Evolutionary conservation across 176 grass and related monocot species (phyloP), one percentile per base, ranked within the genome.

Genomic region (Triticum timopheevii): DNA sequence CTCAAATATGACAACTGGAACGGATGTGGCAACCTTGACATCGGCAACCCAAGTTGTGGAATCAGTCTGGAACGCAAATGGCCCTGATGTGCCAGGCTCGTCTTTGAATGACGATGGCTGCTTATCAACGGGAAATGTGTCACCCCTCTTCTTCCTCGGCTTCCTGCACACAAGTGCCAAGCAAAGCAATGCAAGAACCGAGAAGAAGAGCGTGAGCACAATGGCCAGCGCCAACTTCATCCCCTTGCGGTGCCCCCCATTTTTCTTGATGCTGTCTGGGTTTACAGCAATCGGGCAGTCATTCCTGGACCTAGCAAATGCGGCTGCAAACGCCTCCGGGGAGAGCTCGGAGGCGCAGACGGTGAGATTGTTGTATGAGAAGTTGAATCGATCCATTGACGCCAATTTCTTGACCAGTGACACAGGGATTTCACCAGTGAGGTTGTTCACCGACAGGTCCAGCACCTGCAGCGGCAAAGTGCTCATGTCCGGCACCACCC

Each of bases 331-430:
- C 8, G 65, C 74, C 72, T 88, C 72, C 1, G 92, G 80, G 39
- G 94, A 89, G 80, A 96, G 87, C n/a, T 91, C 85, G 6, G 92
- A 88, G 40, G 84, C 97, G 15, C 97, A 99, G 11, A 94, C 86
- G 34, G 97, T 96, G 64, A 99, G 92, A 61, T 99, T 99, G 91
- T 99, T 99, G 88, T 93, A 96, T 83, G 97, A 99, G 77, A 99
- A 94, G 79, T 99, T 96, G 92, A 99, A 96, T 35, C 52, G 85
- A 47, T 91, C 88, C 88, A 98, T 91, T 0, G 33, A 76, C 6
- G 47, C 13, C 80, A 98, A 45, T 44, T 88, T 91, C 79, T 94
- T 92, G 63, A 94, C 89, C 80, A 98, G 86, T 25, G 88, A 66
- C 80, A 82, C 81, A 25, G 97, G 97, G 76, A 98, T 91, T 87